phyloP scores from a whole-genome alignment of 768 basidiomycete species.

The Boletellus sp. region DNA sequence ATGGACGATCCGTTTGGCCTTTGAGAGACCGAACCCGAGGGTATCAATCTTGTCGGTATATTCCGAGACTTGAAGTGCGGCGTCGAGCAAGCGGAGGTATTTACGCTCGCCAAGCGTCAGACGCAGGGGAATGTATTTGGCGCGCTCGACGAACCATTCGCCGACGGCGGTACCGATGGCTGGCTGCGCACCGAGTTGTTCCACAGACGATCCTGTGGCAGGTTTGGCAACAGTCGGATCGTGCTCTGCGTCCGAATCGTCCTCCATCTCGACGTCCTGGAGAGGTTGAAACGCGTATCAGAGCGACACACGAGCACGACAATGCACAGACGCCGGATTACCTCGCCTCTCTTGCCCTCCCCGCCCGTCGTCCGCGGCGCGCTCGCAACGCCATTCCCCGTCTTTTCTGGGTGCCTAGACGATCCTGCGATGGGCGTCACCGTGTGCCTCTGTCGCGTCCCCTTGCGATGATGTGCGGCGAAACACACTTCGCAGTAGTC shows the following conservation, averaged over 20 bases:
- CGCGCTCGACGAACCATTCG: conserved; percentile 82
- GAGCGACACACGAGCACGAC: not conserved
- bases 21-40: conserved; percentile 70
- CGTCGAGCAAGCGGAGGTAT: conserved; percentile 79
- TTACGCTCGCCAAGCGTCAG: conserved; percentile 75
- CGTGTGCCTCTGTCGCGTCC: conserved; percentile 63
- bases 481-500: conserved; percentile 84
- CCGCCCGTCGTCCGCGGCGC: not conserved
- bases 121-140: conserved; percentile 78
- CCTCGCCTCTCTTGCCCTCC: conserved; percentile 18
- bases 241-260: conserved; percentile 35
- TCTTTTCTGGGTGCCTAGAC: conserved; percentile 6
- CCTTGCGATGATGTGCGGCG: conserved; percentile 80
- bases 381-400: conserved; percentile 14
- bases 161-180: conserved; percentile 59
- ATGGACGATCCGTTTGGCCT: conserved; percentile 82
- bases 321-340: not conserved
- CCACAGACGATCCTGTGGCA: conserved; percentile 18
- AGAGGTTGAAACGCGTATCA: conserved; percentile 4
- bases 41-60: conserved; percentile 91
- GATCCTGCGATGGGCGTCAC: conserved; percentile 42
- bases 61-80: conserved; percentile 79
- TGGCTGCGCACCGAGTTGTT: conserved; percentile 55
- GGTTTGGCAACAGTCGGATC: conserved; percentile 35
- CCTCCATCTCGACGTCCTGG: conserved; percentile 37